Percentiles rank a stretch among this genome's conserved stretches.
phyloP scores from a whole-genome alignment of 2,329 filamentous ascomycete genomes.

The Beauveria asiatica region DNA sequence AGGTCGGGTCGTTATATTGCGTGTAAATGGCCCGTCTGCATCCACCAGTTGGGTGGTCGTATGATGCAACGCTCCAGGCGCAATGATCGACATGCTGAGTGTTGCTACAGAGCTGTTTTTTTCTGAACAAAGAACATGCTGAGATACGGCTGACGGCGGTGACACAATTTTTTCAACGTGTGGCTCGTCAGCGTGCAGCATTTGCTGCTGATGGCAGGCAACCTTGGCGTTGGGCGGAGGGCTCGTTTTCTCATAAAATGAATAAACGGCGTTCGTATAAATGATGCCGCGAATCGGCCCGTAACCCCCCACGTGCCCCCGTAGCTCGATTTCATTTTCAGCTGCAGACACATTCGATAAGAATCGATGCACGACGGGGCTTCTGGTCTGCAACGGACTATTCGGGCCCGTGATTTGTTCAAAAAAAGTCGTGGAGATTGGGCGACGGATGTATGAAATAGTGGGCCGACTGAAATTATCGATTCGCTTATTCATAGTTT shows the following conservation, averaged over 20 bases:
- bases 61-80: neutral
- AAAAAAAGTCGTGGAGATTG: neutral
- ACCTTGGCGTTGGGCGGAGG: neutral
- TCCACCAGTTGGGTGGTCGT: neutral
- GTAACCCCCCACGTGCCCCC: neutral
- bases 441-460: neutral
- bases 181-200: neutral
- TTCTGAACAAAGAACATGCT: too few relatives aligned
- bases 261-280: neutral
- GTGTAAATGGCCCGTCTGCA: neutral
- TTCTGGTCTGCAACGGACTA: slow-evolving; percentile 1
- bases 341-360: neutral
- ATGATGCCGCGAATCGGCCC: neutral
- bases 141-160: neutral
- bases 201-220: neutral
- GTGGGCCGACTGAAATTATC: neutral
- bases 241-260: neutral
- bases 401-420: neutral
- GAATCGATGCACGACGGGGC: neutral
- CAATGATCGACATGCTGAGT: neutral
- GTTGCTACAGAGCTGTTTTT: neutral
- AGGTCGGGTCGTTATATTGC: neutral
- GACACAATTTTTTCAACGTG: neutral
- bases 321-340: neutral
- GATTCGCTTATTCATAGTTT: neutral